These are phyloP conservation scores for Echium plantagineum DNA, from an alignment of 257 asterid genomes.

Conservation along the genomic window DNA sequence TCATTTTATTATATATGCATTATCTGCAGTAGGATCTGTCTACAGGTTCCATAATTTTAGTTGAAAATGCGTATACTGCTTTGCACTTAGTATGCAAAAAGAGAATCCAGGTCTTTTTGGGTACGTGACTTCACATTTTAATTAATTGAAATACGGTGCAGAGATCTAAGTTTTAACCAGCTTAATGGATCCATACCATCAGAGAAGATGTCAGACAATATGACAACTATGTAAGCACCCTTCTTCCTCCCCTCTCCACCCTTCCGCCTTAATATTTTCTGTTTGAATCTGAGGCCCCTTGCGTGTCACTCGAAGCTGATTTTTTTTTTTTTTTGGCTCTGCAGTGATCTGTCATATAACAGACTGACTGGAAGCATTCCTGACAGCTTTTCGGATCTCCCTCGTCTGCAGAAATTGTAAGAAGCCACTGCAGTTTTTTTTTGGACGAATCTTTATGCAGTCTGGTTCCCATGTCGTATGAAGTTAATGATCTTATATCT, in stretches of 20 bases:
- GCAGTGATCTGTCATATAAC: slow-evolving; percentile 77
- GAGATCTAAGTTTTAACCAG: slow-evolving; percentile 78
- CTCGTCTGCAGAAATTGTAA: slow-evolving; percentile 73
- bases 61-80: slow-evolving; percentile 19
- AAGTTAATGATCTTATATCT: too few relatives aligned
- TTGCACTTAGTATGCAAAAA: slow-evolving; percentile 49
- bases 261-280: background rate
- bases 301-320: background rate
- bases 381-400: slow-evolving; percentile 63
- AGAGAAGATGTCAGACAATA: slow-evolving; percentile 42
- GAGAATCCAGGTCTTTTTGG: background rate
- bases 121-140: slow-evolving; percentile 11
- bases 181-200: slow-evolving; percentile 66
- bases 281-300: background rate
- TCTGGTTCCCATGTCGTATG: too few relatives aligned
- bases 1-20: background rate
- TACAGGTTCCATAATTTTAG: background rate
- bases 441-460: background rate
- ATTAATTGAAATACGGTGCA: slow-evolving; percentile 18
- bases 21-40: background rate
- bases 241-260: background rate
- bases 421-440: slow-evolving; percentile 17
- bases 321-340: slow-evolving; percentile 7
- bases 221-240: slow-evolving; percentile 76
- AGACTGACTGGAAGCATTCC: slow-evolving; percentile 73